These are phyloP conservation scores for Leptographium flavum DNA, from an alignment of 2,329 filamentous ascomycete species.

Conservation along the genomic window DNA sequence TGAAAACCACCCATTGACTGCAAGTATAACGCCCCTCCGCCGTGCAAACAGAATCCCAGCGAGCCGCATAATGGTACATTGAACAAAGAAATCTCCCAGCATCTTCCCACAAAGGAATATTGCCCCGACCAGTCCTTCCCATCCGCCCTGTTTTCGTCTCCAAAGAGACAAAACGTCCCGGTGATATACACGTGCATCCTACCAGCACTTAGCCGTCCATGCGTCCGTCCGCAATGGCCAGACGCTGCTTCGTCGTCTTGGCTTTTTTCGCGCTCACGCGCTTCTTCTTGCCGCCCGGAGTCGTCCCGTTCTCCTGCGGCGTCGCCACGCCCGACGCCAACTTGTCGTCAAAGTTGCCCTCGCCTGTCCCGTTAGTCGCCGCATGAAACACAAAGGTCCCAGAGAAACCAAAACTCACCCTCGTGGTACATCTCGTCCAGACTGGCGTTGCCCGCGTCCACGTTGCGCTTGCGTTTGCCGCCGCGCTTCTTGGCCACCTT, in stretches of 20 bases:
- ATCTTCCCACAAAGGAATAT: neutral
- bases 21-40: neutral
- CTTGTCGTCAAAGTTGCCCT: conserved; percentile 83
- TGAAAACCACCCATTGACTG: neutral
- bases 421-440: conserved; percentile 99
- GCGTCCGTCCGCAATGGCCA: conserved; percentile 52
- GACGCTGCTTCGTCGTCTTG: conserved; percentile 54
- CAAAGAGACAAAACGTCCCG: neutral
- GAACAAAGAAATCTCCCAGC: neutral
- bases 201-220: conserved; percentile 18
- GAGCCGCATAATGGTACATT: conserved; percentile 1
- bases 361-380: too few species aligned
- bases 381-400: too few species aligned
- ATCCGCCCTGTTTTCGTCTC: neutral
- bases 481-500: conserved; percentile 47
- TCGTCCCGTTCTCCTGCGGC: conserved; percentile 37
- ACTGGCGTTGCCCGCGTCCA: conserved; percentile 36
- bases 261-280: conserved; percentile 41
- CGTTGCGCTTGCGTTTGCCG: conserved; percentile 37
- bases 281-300: conserved; percentile 42
- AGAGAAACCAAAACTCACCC: too few species aligned
- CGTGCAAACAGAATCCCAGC: neutral
- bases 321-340: conserved; percentile 80
- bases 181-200: neutral
- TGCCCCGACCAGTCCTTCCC: neutral